Percentiles rank a stretch among this genome's conserved stretches.
These are phyloP conservation scores for Ascosphaera pollenicola DNA, from an alignment of 2,329 filamentous ascomycete species.

Conservation along the genomic window DNA sequence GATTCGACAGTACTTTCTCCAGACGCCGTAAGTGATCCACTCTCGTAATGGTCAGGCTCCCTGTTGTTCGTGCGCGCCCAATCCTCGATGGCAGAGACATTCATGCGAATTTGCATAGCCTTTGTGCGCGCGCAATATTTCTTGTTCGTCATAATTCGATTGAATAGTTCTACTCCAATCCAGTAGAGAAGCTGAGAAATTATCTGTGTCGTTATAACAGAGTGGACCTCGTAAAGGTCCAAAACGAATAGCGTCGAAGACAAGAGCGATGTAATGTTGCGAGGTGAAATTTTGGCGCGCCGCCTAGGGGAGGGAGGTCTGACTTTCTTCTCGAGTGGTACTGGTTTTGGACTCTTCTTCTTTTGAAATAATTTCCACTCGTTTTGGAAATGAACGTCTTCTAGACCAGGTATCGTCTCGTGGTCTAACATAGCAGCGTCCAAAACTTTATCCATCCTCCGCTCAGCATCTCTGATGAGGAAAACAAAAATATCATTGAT, in stretches of 20 bases:
- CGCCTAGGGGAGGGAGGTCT: conserved; percentile 85
- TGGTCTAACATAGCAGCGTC: conserved; percentile 91
- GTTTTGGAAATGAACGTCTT: conserved; percentile 91
- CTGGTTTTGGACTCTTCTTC: conserved; percentile 70
- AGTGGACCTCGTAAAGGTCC: conserved; percentile 97
- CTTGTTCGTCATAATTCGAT: conserved; percentile 88
- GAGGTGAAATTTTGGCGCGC: conserved; percentile 72
- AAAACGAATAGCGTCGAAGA: conserved; percentile 93
- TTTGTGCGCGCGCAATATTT: conserved; percentile 91
- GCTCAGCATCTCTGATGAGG: conserved; percentile 87
- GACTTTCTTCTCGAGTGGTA: conserved; percentile 75
- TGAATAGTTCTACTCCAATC: conserved; percentile 91
- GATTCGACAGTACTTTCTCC: conserved; percentile 77
- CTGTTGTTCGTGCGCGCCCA: conserved; percentile 90
- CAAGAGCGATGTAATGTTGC: conserved; percentile 85
- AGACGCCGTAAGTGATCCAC: conserved; percentile 63
- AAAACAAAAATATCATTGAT: conserved; percentile 98
- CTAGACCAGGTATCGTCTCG: conserved; percentile 92
- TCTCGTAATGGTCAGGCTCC: conserved; percentile 86
- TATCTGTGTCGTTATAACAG: conserved; percentile 82
- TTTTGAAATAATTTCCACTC: conserved; percentile 96
- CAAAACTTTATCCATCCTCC: conserved; percentile 86
- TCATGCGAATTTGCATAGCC: conserved; percentile 99
- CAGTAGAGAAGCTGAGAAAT: conserved; percentile 87
- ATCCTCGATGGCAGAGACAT: conserved; percentile 82